Percentiles rank a stretch among this genome's conserved stretches.
Conservation (phyloP, 2,329 filamentous ascomycete genomes). For the Akanthomyces lecanii region DNA sequence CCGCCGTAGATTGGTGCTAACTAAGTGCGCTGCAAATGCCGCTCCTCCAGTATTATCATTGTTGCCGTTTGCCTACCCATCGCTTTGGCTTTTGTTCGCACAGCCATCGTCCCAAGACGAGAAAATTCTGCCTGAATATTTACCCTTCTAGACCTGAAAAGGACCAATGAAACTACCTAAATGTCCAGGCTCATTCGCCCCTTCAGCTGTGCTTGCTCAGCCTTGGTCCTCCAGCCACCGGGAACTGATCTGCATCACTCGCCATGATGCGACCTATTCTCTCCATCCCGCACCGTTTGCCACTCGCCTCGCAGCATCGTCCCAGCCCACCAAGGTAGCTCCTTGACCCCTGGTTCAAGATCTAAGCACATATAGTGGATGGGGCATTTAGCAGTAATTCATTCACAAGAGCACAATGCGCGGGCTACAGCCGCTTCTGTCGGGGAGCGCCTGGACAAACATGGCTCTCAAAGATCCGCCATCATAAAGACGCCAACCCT, state of each 20-base stretch:
- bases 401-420: background rate
- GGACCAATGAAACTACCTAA: too few relatives aligned
- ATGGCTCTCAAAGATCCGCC: too few relatives aligned
- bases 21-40: background rate
- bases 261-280: too few relatives aligned
- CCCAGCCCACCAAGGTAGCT: background rate
- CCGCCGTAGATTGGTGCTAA: too few relatives aligned
- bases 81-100: background rate
- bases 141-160: too few relatives aligned
- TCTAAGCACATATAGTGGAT: background rate
- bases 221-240: too few relatives aligned
- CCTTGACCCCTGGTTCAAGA: background rate
- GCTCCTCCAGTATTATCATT: too few relatives aligned
- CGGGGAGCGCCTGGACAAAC: background rate
- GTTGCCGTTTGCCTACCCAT: background rate
- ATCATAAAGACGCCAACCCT: background rate
- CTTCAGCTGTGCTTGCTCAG: background rate
- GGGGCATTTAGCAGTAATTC: background rate
- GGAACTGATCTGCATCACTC: too few relatives aligned
- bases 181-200: background rate
- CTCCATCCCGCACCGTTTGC: background rate
- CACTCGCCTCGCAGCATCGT: background rate
- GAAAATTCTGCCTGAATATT: background rate
- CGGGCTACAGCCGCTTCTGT: background rate
- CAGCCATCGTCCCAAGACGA: background rate